Evolutionary conservation across 2,329 filamentous ascomycete species (phyloP), one percentile per base, ranked within the genome.

Genomic region (Meredithiella fracta): DNA sequence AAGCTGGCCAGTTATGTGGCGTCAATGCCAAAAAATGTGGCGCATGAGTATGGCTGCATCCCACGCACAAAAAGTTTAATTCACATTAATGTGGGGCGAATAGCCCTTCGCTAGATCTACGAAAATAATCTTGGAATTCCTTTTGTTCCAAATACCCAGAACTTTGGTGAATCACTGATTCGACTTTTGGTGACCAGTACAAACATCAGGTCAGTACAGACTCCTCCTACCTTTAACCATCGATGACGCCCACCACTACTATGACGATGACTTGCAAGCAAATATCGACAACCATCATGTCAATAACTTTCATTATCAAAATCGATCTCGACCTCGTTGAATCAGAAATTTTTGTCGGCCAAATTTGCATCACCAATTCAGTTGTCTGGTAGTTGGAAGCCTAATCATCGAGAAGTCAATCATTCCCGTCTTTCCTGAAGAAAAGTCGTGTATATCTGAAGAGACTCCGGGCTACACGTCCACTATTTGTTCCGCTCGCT

Each of bases 161-260:
- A 47, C 37, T n/a, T 58, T 17, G 9, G 52, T 59, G 59, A 64
- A 67, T 64, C 64, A 65, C 67, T 62, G 68, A 70, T 64, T 65
- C 68, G 70, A 73, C 72, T 69, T 65, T 70, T 72, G 71, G 70
- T 73, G 70, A 73, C 62, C 68, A 65, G 64, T 64, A 64, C 61
- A 67, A 66, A 69, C 71, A 73, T 71, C 72, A 73, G 72, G 72
- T 73, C 62, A 72, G 71, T 72, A 56, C 23, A 11, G 38, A 47
- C 51, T 50, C 53, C 51, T 50, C 53, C 53, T 54, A 54, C 31
- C 7, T 38, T 52, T 34, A 11, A 34, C 29, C 29, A 34, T 34
- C 29, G 29, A 34, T 11, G 29, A 34, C 17, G 29, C n/a, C 23
- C 6, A 34, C 54, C 20, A 51, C 8, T 17, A 25, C 31, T 51